Evolutionary conservation across 1,284 basidiomycete genomes (phyloP), one percentile per base, ranked within the genome.

Genomic region (Cerrena zonata): DNA sequence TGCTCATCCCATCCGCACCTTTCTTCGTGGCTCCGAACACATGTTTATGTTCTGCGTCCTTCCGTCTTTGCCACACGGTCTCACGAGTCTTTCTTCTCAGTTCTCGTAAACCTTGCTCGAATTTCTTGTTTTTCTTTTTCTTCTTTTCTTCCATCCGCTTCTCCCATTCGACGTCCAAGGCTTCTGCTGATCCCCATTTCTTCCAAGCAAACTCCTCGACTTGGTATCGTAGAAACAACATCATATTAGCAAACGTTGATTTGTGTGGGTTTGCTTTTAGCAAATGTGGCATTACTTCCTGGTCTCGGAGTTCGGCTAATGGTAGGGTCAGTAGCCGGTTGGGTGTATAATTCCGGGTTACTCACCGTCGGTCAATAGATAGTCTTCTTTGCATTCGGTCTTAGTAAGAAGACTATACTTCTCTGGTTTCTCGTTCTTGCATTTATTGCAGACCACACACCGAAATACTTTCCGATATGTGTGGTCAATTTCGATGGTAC

Each of bases 381-480:
- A 93, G 69, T 94, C 92, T 87, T 94, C 89, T 70, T 96, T 97
- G 69, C 94, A 98, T 69, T 99, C 96, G 0, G 96, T 98, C 75
- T 99, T 99, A 1, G 96, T 99, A 47, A 99, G 71, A 1, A 99
- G 74, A 66, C 91, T 92, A 67, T 97, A 99, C 66, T 86, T 86
- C 63, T 98, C 94, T 5, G 92, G 91, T 47, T 82, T 78, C 57
- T 89, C 84, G 61, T 92, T 85, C 71, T 94, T 91, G 71, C 94
- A 98, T 57, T 78, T 82, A 57, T 87, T 86, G 71, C 95, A 99
- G 1, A 99, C 91, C 18, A 82, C 64, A 64, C 90, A 86, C 13
- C 82, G 77, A 62, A 96, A 96, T 12, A 91, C 82, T 61, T 86
- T 89, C 65, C 80, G 76, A 61, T 84, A 89, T 4, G 81, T 82